Evolutionary conservation across 805 yeast genomes (phyloP).

Genomic region (Kazachstania taianensis): DNA sequence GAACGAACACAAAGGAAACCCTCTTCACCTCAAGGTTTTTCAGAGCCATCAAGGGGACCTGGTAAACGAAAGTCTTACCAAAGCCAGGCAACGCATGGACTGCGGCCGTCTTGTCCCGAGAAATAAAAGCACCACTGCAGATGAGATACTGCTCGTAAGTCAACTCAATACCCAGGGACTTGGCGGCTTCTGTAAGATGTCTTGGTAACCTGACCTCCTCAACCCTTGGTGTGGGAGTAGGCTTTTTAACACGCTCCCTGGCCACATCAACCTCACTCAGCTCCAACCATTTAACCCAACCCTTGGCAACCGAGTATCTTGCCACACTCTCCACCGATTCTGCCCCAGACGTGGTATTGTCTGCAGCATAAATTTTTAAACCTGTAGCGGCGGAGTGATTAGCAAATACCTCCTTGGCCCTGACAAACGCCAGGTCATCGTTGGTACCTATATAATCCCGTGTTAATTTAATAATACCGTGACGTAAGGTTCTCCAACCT

Average conservation of each 20-base stretch:
- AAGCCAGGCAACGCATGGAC: constrained; percentile 1
- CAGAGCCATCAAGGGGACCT: background rate
- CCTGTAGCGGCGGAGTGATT: background rate
- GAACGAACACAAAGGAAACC: constrained; percentile 1
- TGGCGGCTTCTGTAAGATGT: too few species aligned
- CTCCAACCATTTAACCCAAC: too few species aligned
- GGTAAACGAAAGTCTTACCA: background rate
- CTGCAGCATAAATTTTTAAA: background rate
- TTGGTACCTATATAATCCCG: background rate
- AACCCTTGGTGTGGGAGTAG: too few species aligned
- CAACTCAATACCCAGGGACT: too few species aligned
- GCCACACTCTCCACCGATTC: too few species aligned
- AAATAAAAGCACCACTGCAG: background rate
- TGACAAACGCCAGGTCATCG: background rate
- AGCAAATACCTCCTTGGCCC: background rate
- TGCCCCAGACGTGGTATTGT: too few species aligned
- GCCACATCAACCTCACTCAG: too few species aligned
- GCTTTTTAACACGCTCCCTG: too few species aligned
- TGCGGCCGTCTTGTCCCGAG: background rate
- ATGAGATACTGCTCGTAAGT: background rate
- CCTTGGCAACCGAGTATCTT: too few species aligned
- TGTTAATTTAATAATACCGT: background rate
- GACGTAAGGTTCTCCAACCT: background rate
- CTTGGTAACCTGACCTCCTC: too few species aligned
- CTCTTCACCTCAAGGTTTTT: background rate